Base-by-base conservation (phyloP, 305 asterid species). In the Plantago coronopus region DNA sequence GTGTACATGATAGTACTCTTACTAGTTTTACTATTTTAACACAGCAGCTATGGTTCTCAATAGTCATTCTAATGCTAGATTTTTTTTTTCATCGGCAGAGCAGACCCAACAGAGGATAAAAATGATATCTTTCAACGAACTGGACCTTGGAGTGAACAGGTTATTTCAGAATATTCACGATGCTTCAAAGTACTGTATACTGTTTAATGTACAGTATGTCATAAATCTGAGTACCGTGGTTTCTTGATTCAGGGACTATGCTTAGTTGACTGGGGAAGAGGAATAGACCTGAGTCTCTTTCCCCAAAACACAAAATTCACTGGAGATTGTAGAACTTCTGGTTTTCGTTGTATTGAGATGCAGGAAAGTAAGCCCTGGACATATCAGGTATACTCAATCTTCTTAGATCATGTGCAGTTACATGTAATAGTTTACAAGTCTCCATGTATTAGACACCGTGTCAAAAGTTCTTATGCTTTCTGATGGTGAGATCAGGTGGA, bases 221-320 rank as follows among this genome's bases (percentile, higher is more conserved):
- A n/a, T n/a, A n/a, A n/a, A n/a, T n/a, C 48, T 64, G 64, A 61
- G 66, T 58, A 27, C 59, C 62, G 48, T 21, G 22, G 16, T 54
- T 73, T 55, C 50, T 20, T 37, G 60, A 44, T 64, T 57, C 87
- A 93, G 98, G 98, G 98, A 45, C 89, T 89, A 70, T 85, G 95
- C 81, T 94, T 93, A 63, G 94, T 93, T 12, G 98, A 93, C 75
- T 93, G 97, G 98, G 98, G 98, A 49, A 81, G 89, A 79, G 95
- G 97, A 61, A 89, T 93, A 51, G 98, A 89, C 66, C 72, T 84
- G 59, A 78, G 73, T 62, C 86, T 89, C 53, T 89, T 86, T 62
- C 89, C 96, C 11, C 54, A 76, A 37, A 51, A 64, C 66, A 83
- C 91, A 37, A 76, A 81, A 72, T 93, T 93, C 65, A 62, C 56